These are phyloP conservation scores for Fraxinus paxiana DNA, from an alignment of 305 asterid genomes.

Conservation along the genomic window DNA sequence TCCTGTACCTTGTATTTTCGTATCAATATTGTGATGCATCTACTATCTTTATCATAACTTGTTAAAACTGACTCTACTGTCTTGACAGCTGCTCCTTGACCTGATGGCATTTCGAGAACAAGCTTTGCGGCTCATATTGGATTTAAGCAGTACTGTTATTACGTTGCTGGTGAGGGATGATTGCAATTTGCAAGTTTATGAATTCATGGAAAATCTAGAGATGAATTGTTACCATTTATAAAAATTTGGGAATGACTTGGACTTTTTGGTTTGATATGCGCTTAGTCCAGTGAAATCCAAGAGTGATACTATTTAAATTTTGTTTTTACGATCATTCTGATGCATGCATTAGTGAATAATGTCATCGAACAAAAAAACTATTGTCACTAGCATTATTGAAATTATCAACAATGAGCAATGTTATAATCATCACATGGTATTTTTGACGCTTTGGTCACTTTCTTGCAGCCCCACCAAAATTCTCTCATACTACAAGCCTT, in stretches of 20 bases:
- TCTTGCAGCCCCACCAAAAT: conserved; percentile 94
- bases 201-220: conserved; percentile 21
- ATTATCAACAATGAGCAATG: neutral
- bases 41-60: neutral
- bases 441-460: conserved; percentile 30
- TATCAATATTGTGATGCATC: neutral
- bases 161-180: conserved; percentile 79
- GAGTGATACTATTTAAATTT: neutral
- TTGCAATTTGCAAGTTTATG: conserved; percentile 7
- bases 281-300: neutral
- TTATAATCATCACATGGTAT: conserved; percentile 10
- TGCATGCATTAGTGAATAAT: neutral
- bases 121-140: conserved; percentile 93
- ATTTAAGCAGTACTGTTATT: conserved; percentile 95
- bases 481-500: conserved; percentile 92
- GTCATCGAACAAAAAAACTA: neutral
- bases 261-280: neutral
- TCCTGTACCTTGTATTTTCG: neutral
- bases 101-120: conserved; percentile 98
- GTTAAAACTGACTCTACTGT: conserved; percentile 23
- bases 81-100: conserved; percentile 89
- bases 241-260: neutral
- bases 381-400: neutral
- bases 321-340: neutral
- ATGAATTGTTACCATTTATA: conserved; percentile 2